Evolutionary conservation across 441 rosid species (phyloP).

Genomic region (Adansonia gregorii): DNA sequence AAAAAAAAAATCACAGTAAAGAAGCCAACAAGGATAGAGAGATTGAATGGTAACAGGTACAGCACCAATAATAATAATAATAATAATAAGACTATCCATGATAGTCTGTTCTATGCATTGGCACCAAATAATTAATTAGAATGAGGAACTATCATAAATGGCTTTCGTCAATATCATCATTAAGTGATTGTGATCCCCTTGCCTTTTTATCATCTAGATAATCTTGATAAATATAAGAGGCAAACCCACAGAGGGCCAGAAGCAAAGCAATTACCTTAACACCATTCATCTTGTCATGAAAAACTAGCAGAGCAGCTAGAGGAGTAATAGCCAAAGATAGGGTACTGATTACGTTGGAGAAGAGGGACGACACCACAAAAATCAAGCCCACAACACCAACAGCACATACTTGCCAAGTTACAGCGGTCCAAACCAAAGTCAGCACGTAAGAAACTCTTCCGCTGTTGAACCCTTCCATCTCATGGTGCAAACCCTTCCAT

Average conservation of each 20-base stretch:
- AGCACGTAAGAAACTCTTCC: slow-evolving; percentile 68
- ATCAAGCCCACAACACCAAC: slow-evolving; percentile 96
- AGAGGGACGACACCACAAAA: slow-evolving; percentile 80
- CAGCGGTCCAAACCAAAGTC: slow-evolving; percentile 69
- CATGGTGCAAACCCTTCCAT: slow-evolving; percentile 74
- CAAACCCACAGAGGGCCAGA: slow-evolving; percentile 78
- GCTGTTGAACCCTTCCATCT: slow-evolving; percentile 58
- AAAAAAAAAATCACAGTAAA: background rate
- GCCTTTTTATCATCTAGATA: slow-evolving; percentile 63
- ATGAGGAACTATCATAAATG: slow-evolving; percentile 23
- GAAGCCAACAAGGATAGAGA: background rate
- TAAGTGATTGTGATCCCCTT: slow-evolving; percentile 43
- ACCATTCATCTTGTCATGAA: slow-evolving; percentile 80
- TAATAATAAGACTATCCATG: background rate
- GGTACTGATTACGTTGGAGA: slow-evolving; percentile 85
- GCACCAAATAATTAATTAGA: slow-evolving; percentile 25
- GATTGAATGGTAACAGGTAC: no score
- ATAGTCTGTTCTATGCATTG: background rate
- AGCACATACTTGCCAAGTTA: slow-evolving; percentile 84
- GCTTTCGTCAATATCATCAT: slow-evolving; percentile 27
- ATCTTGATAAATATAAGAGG: slow-evolving; percentile 76
- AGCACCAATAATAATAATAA: background rate
- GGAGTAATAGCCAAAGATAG: slow-evolving; percentile 83
- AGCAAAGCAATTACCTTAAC: slow-evolving; percentile 77
- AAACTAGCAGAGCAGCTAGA: slow-evolving; percentile 63